Evolutionary conservation across 2,329 filamentous ascomycete species (phyloP).

Genomic region (Claviceps maximensis): DNA sequence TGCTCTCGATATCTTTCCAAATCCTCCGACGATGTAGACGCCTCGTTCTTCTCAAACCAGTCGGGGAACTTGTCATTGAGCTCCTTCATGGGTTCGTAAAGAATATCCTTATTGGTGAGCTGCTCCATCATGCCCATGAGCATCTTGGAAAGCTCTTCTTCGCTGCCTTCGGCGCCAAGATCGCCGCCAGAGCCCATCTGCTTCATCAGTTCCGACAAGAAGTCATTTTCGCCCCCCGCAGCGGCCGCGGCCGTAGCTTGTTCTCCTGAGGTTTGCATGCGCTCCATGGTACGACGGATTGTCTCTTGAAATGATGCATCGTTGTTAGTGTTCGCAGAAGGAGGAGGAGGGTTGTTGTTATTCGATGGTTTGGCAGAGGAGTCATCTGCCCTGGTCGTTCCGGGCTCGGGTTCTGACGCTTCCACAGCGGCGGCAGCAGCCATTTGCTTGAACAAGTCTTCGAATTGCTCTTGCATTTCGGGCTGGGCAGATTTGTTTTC

Average conservation of each 20-base stretch:
- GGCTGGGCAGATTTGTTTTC: constrained; percentile 24
- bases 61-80: constrained; percentile 80
- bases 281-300: constrained; percentile 86
- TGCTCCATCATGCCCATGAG: constrained; percentile 98
- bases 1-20: constrained; percentile 71
- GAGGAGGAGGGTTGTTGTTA: constrained; percentile 20
- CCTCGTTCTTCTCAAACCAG: constrained; percentile 72
- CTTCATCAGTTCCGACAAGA: constrained; percentile 85
- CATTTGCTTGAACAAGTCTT: constrained; percentile 63
- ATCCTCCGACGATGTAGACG: constrained; percentile 54
- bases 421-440: constrained; percentile 33
- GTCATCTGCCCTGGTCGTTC: constrained; percentile 1
- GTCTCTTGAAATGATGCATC: constrained; percentile 74
- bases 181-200: constrained; percentile 53
- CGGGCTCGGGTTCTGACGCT: constrained; percentile 5
- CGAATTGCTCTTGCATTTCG: constrained; percentile 68
- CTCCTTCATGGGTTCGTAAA: constrained; percentile 99
- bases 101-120: constrained; percentile 91
- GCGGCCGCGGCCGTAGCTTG: constrained; percentile 69
- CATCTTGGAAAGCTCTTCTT: constrained; percentile 90
- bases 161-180: constrained; percentile 41
- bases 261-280: constrained; percentile 82
- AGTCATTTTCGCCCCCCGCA: constrained; percentile 57
- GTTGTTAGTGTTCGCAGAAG: constrained; percentile 23
- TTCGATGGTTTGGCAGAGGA: background rate